These are phyloP conservation scores for Forsythia viridissima DNA, from an alignment of 257 asterid species.

Conservation along the genomic window DNA sequence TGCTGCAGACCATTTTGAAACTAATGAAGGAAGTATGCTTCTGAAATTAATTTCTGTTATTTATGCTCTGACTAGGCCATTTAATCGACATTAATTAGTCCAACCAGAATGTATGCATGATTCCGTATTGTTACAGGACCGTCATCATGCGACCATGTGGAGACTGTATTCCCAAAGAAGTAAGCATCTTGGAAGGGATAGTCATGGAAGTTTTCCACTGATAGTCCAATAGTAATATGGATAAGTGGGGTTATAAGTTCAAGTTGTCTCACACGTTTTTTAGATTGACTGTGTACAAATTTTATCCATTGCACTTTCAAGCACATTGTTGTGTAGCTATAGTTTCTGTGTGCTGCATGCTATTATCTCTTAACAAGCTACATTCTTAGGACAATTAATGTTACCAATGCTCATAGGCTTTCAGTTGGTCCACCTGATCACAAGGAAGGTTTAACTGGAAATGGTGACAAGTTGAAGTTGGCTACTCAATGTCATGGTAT, in stretches of 20 bases:
- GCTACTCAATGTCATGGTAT: slow-evolving; percentile 35
- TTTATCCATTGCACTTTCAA: background rate
- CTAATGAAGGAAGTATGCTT: slow-evolving; percentile 51
- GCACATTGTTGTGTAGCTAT: slow-evolving; percentile 8
- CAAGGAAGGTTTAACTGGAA: slow-evolving; percentile 35
- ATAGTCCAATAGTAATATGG: background rate
- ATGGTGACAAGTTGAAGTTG: slow-evolving; percentile 33
- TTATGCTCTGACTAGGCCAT: slow-evolving; percentile 21
- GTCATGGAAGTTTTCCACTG: slow-evolving; percentile 9
- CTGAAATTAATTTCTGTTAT: slow-evolving; percentile 25
- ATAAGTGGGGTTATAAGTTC: background rate
- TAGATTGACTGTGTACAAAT: background rate
- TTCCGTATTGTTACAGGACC: slow-evolving; percentile 50
- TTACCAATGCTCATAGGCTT: slow-evolving; percentile 34
- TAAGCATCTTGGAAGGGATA: slow-evolving; percentile 39
- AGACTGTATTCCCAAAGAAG: slow-evolving; percentile 49
- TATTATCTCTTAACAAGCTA: slow-evolving; percentile 21
- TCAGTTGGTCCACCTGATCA: slow-evolving; percentile 28
- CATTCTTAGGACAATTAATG: slow-evolving; percentile 20
- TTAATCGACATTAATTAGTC: slow-evolving; percentile 18
- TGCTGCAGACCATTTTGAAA: slow-evolving; percentile 36
- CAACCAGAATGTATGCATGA: slow-evolving; percentile 16
- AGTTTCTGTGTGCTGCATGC: slow-evolving; percentile 18
- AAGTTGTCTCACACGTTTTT: background rate
- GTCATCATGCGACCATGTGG: slow-evolving; percentile 38